Base-by-base conservation (phyloP, 352 stramenopile genomes). In the Globisporangium megalacanthum region DNA sequence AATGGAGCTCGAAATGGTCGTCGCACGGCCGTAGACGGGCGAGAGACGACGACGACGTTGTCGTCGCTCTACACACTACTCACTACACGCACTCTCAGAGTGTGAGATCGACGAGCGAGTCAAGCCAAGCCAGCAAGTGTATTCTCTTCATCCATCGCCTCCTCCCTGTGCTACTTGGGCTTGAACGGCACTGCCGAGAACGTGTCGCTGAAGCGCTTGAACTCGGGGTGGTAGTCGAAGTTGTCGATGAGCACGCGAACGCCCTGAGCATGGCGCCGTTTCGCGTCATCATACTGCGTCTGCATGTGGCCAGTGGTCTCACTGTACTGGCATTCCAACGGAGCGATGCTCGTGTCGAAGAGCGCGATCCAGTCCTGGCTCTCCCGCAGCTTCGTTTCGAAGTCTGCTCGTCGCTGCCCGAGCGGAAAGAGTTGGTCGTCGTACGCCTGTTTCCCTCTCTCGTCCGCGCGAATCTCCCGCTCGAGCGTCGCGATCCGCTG, bases 211-310 rank as follows among this genome's bases (percentile, higher is more conserved):
- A 83, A 88, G 51, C 84, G 86, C 63, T 95, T 95, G 70, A 92
- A 96, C 59, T 90, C 82, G 6, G 87, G 87, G 56, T 96, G 86
- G 64, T 96, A 95, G 58, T 93, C 81, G 52, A 96, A 96, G 53
- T 95, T 85, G 37, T 93, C 72, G 50, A 95, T 86, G 35, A 96
- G 78, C 54, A 96, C 77, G 41, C 77, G 58, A 36, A 96, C 86
- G 39, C 86, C 87, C 54, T 93, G 79, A 1, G 79, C 81, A 52
- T 96, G 87, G 35, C 88, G 79, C 14, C 81, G 56, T 58, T 95
- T 95, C 48, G 86, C 87, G n/a, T 92, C 79, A 44, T 92, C 81
- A 63, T 96, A 95, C 62, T 92, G 81, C 33, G 71, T 60, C 48
- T 85, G 71, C 78, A 96, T 96, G 49, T 69, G 62, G 52, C 75